phyloP scores from a whole-genome alignment of 163 green algal genomes.

The Scenedesmus sp. region DNA sequence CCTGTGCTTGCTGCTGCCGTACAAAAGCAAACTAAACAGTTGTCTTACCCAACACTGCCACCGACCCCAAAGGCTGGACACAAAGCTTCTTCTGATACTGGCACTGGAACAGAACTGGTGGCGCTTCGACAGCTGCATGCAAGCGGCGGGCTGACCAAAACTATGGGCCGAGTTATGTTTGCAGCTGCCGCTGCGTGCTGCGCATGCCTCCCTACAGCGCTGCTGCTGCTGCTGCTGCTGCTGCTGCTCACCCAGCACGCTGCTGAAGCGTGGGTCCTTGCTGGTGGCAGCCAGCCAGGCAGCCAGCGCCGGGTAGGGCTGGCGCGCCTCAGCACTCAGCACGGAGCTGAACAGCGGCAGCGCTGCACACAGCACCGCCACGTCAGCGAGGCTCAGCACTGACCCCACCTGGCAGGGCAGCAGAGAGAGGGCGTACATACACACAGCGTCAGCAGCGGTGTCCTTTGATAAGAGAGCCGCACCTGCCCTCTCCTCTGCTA shows the following conservation, averaged over 20 bases:
- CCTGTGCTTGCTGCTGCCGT: too few species aligned
- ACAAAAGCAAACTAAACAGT: too few species aligned
- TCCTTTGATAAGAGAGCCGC: too few species aligned
- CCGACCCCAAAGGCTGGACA: too few species aligned
- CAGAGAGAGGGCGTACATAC: neutral
- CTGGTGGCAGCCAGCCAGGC: constrained; percentile 60
- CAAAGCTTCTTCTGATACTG: neutral
- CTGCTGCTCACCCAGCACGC: constrained; percentile 66
- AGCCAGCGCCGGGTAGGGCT: constrained; percentile 36
- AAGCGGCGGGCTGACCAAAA: too few species aligned
- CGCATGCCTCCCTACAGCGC: neutral
- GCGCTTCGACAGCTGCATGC: neutral
- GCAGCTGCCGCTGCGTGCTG: neutral
- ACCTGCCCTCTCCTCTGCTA: neutral
- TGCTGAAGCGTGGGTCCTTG: constrained; percentile 54
- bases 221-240: constrained; percentile 18
- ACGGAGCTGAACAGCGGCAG: constrained; percentile 65
- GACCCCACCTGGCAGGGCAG: constrained; percentile 1
- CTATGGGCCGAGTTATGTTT: too few species aligned
- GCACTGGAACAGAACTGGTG: neutral
- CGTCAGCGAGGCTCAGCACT: constrained; percentile 61
- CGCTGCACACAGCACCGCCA: constrained; percentile 62
- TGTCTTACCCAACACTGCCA: too few species aligned
- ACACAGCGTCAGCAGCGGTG: neutral
- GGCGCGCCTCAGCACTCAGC: constrained; percentile 63